Evolutionary conservation across 768 basidiomycete genomes (phyloP), one percentile per base, ranked within the genome.

Genomic region (Russula virescens): DNA sequence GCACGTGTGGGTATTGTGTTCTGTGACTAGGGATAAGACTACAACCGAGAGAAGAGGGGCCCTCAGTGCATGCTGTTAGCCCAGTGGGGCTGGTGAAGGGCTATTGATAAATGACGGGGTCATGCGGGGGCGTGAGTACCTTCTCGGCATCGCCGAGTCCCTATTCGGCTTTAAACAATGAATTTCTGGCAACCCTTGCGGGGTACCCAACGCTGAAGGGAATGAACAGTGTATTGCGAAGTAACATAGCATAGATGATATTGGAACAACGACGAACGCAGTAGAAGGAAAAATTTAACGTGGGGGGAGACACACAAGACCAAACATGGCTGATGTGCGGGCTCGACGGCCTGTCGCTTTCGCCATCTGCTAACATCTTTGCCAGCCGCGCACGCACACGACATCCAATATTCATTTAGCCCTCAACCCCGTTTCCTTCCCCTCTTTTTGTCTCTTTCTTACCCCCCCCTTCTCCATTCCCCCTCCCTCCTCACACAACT

Each of bases 341-440:
- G 18, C 31, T 4, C 5, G 26, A 21, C 7, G n/a, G 43, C 25
- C 16, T 35, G 19, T 19, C 51, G 51, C 45, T 31, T 19, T 42
- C 28, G 47, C 19, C 42, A 55, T 49, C 54, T 19, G 42, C 19
- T 43, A 26, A n/a, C 55, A 13, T 28, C 54, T 46, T 60, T 55
- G 40, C 42, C 53, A 58, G 48, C 53, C 62, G 26, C 40, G 14
- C 38, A 60, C 57, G 62, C 62, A 58, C 58, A 47, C 57, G 62
- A 63, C 62, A 34, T 31, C n/a, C 25, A 52, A 47, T 55, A 47
- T 43, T 31, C 47, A 19, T 25, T 55, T 52, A 55, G 48, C 60
- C 60, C 63, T 64, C 53, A 31, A 59, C 58, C 63, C 62, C 58
- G 48, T 42, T 26, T 34, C 47, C 26, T 55, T 46, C 23, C 28